Base-by-base conservation (phyloP, 306 rosid species). In the Glycyrrhiza uralensis region DNA sequence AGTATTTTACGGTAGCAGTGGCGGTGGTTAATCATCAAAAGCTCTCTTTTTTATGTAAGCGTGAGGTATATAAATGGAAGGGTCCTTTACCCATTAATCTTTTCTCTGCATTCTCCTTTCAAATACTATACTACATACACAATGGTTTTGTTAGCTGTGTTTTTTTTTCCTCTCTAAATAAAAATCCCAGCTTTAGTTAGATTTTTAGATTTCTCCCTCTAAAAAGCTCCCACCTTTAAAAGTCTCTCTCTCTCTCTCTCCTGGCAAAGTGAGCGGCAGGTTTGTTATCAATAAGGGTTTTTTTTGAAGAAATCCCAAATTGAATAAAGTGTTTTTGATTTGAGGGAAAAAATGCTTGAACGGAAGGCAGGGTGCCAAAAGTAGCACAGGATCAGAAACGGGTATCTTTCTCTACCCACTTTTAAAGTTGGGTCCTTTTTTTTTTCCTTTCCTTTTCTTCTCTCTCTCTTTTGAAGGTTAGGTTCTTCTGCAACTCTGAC, bases 21-120 rank as follows among this genome's bases (percentile, higher is more conserved):
- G 87, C 91, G 95, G 95, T 86, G 96, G 96, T 91, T 89, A 94
- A 89, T 94, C 97, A 94, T 91, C 89, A 79, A 89, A 69, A 88
- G 94, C 96, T 75, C 93, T 83, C 75, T 71, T 87, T 89, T 94
- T 89, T 0, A 89, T 86, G 97, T 55, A 83, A 76, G 96, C 90
- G 86, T 88, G 97, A 90, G 89, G 91, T 86, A 81, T 82, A 87
- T 82, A 87, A 91, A 89, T 79, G 85, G 85, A 74, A 80, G 78
- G 22, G 24, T 73, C 58, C 63, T 66, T 82, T 56, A 69, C 49
- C 49, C 45, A 0, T 56, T 73, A 0, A 74, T 52, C 83, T 42
- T 57, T 71, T 72, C 74, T 72, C 72, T 65, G 60, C 75, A 32
- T 39, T 33, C 68, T 56, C 72, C 10, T 19, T 60, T 55, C 61